A percentile compares a stretch with the other conserved stretches of the same genome.
Evolutionary conservation across 805 yeast genomes (phyloP).

Genomic region (Metschnikowia koreensis): DNA sequence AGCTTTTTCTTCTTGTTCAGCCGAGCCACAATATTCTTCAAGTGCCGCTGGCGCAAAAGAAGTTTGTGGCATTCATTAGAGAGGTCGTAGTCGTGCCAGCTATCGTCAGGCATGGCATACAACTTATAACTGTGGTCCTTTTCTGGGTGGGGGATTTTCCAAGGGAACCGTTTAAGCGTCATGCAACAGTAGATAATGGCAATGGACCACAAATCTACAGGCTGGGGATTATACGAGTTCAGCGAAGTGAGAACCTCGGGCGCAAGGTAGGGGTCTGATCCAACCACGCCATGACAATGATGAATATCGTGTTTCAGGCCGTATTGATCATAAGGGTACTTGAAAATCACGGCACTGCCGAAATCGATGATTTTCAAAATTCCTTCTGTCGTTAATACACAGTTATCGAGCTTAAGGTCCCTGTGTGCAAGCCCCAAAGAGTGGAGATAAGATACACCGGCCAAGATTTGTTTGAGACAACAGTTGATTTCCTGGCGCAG

Average conservation of each 20-base stretch:
- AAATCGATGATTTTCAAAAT: conserved; percentile 77
- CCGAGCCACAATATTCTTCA: conserved; percentile 44
- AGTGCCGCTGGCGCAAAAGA: conserved; percentile 56
- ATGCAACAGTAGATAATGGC: conserved; percentile 85
- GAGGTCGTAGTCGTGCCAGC: conserved; percentile 70
- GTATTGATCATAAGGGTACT: conserved; percentile 64
- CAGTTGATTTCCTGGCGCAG: conserved; percentile 79
- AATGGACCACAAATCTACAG: conserved; percentile 81
- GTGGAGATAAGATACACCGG: conserved; percentile 74
- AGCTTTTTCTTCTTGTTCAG: conserved; percentile 43
- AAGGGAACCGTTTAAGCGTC: conserved; percentile 81
- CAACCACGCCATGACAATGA: conserved; percentile 66
- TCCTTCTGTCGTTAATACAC: conserved; percentile 73
- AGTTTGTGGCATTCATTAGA: conserved; percentile 72
- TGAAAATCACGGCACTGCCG: conserved; percentile 81
- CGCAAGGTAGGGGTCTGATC: conserved; percentile 83
- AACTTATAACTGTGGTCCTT: conserved; percentile 67
- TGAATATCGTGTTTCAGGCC: conserved; percentile 42
- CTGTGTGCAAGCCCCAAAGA: conserved; percentile 79
- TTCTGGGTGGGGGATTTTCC: conserved; percentile 71
- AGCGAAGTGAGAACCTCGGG: conserved; percentile 67
- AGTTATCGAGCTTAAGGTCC: conserved; percentile 78
- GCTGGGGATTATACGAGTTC: conserved; percentile 67
- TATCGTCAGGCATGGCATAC: conserved; percentile 66
- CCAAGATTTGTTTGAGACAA: conserved; percentile 69